Evolutionary conservation across 1,284 basidiomycete genomes (phyloP).

Genomic region (Puccinia horiana): DNA sequence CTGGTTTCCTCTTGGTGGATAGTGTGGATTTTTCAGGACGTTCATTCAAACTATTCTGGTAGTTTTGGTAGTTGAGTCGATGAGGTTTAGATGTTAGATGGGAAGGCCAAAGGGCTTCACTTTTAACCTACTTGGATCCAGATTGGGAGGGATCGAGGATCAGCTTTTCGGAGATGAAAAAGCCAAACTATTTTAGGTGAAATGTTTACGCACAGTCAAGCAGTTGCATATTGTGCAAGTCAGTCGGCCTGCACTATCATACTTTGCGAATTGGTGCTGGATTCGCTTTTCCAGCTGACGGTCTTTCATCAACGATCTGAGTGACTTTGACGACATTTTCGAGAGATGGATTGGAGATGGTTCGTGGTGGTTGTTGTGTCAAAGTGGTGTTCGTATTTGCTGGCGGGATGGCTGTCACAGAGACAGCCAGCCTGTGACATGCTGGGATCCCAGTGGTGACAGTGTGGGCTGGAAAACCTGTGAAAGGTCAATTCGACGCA

Average conservation of each 20-base stretch:
- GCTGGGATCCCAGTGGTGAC: too few species aligned
- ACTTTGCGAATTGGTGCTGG: constrained; percentile 46
- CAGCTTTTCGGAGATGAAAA: background rate
- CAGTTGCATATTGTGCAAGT: constrained; percentile 45
- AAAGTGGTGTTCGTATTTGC: background rate
- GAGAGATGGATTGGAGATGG: background rate
- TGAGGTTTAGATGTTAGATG: constrained; percentile 46
- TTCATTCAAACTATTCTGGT: background rate
- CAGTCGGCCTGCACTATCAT: constrained; percentile 42
- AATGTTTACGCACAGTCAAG: constrained; percentile 32
- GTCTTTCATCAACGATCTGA: constrained; percentile 49
- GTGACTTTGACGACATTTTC: constrained; percentile 38
- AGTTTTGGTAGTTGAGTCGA: constrained; percentile 36
- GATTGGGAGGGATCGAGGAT: background rate
- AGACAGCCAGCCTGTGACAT: background rate
- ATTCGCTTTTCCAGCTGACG: constrained; percentile 44
- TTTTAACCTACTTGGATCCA: constrained; percentile 41
- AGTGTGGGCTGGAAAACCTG: background rate
- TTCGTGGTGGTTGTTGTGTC: background rate
- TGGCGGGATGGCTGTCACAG: background rate
- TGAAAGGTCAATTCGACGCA: background rate
- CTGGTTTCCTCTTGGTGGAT: constrained; percentile 21
- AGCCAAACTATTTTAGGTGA: background rate
- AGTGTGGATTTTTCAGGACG: background rate
- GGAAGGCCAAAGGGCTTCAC: constrained; percentile 47